Evolutionary conservation across 2,329 filamentous ascomycete species (phyloP), one percentile per base, ranked within the genome.

Genomic region (Phialophora chinensis): DNA sequence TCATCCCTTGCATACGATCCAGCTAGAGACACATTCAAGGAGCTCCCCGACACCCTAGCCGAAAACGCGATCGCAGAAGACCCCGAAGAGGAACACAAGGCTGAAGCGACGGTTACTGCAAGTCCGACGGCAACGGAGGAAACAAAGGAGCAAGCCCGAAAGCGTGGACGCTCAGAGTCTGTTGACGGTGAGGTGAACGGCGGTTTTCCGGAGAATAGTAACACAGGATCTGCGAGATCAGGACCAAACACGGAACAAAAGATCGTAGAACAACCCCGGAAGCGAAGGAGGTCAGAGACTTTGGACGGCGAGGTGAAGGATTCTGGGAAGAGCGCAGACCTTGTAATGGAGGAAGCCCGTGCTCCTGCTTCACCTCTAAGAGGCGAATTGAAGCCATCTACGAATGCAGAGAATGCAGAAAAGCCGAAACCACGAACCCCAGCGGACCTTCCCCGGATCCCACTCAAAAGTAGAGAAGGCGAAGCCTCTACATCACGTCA

Each of bases 11-110:
- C 71, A 20, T 77, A 77, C 63, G 75, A 77, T 66, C 75, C 76
- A 60, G 75, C 76, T 33, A 69, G 75, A 67, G 75, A 77, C 66
- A 74, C 69, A 42, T 77, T 75, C 70, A 74, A 72, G 44, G 68
- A 70, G 35, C 66, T 74, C 8, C 72, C 72, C 56, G 72, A 74
- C 29, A 67, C 69, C 2, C 63, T 68, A 59, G 65, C 69, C 17
- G 69, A 73, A 50, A 59, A 71, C 38, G 73, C 69, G 54, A 67
- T 70, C 62, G 66, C 72, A 33, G 70, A 71, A 67, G 70, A 72
- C 57, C 65, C 59, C 50, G 68, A 67, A 27, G 62, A 63, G 20
- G 53, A 63, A 54, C 2, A 60, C 42, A 56, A 59, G 20, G 11
- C 49, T 25, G 52, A 14, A 55, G 29, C 53, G 25, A 25, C 57